These are phyloP conservation scores for Naganishia sp. DNA, from an alignment of 1,284 basidiomycete species.

Conservation along the genomic window DNA sequence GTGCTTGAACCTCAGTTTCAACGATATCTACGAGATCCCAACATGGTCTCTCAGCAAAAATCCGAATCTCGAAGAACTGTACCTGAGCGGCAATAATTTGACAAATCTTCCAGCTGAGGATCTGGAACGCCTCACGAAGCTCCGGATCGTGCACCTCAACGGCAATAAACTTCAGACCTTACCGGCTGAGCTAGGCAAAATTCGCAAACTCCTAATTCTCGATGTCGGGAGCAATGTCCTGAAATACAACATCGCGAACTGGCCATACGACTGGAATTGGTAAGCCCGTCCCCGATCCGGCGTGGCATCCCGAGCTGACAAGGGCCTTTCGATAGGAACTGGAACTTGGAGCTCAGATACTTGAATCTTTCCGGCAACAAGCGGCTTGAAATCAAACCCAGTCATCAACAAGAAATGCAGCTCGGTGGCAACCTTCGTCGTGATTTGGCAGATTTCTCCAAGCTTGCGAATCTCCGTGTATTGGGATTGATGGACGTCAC, in stretches of 20 bases:
- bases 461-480: constrained; percentile 75
- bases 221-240: constrained; percentile 94
- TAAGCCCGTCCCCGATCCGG: constrained; percentile 51
- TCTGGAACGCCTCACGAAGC: constrained; percentile 65
- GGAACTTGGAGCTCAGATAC: constrained; percentile 89
- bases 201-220: constrained; percentile 75
- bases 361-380: constrained; percentile 86
- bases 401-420: constrained; percentile 55
- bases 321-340: constrained; percentile 69
- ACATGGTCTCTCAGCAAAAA: constrained; percentile 73
- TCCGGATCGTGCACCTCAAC: constrained; percentile 83
- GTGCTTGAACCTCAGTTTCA: constrained; percentile 92
- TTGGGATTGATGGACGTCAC: constrained; percentile 98
- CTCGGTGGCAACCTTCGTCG: constrained; percentile 51
- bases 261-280: constrained; percentile 99
- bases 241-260: constrained; percentile 98
- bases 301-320: constrained; percentile 14
- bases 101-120: constrained; percentile 88
- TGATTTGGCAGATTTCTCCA: constrained; percentile 81
- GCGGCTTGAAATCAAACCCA: constrained; percentile 80
- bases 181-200: constrained; percentile 83
- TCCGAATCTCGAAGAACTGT: constrained; percentile 74
- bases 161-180: constrained; percentile 92
- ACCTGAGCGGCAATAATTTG: constrained; percentile 90
- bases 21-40: constrained; percentile 89